Evolutionary conservation across 176 grass and related monocot species (phyloP).

Genomic region (Hordeum vulgare): MorexV3_pseudomolecules_assembly NC_058524.1:32615268-32615767

Average conservation of each 20-base stretch:
- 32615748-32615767: background rate
- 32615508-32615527: constrained; percentile 75
- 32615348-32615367: background rate
- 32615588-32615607: constrained; percentile 11
- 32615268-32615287: background rate
- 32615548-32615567: background rate
- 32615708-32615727: background rate
- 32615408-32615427: background rate
- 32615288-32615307: background rate
- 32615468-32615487: constrained; percentile 87
- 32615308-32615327: background rate
- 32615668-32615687: background rate
- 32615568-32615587: background rate
- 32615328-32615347: background rate
- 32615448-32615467: constrained; percentile 94
- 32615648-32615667: background rate
- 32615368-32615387: background rate
- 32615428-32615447: constrained; percentile 70
- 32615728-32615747: background rate
- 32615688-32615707: background rate
- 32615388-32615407: background rate
- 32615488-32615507: constrained; percentile 93
- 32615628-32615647: background rate
- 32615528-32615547: constrained; percentile 14
- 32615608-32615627: background rate